Conservation (phyloP, 2,329 filamentous ascomycete species). For the Arthrinium phaeospermum region DNA sequence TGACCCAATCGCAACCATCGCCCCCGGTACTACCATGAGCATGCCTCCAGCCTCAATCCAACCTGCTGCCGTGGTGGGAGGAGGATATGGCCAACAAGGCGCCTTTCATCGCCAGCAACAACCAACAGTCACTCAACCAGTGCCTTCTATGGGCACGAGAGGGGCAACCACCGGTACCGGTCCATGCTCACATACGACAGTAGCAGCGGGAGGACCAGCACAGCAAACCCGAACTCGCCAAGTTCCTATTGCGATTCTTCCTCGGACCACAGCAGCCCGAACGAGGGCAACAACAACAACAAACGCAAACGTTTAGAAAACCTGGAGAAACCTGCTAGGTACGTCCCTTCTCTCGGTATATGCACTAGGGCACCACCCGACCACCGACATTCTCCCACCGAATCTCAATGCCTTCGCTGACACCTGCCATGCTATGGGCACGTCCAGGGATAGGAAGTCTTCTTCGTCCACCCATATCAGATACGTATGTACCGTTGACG, state of each 20-base stretch:
- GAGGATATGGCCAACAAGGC: background rate
- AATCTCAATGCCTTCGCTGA: background rate
- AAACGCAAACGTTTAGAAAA: background rate
- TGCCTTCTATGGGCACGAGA: background rate
- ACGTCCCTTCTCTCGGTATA: background rate
- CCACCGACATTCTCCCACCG: too few relatives aligned
- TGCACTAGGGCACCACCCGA: background rate
- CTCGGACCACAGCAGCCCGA: background rate
- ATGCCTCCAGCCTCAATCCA: background rate
- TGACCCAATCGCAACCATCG: background rate
- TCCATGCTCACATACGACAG: background rate
- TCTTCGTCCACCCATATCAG: background rate
- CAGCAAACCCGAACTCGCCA: background rate
- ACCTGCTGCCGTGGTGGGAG: background rate
- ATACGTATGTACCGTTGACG: background rate
- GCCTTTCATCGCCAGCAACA: background rate
- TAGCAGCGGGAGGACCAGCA: background rate
- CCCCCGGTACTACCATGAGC: background rate
- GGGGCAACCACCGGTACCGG: background rate
- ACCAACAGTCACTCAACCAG: background rate
- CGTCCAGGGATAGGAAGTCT: background rate
- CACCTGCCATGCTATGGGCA: background rate
- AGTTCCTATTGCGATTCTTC: background rate
- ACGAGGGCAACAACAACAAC: background rate
- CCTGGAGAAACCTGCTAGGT: background rate